A percentile compares a stretch with the other conserved stretches of the same genome.
phyloP scores from a whole-genome alignment of 495 filamentous ascomycete genomes.

The Cercophora scortea region DNA sequence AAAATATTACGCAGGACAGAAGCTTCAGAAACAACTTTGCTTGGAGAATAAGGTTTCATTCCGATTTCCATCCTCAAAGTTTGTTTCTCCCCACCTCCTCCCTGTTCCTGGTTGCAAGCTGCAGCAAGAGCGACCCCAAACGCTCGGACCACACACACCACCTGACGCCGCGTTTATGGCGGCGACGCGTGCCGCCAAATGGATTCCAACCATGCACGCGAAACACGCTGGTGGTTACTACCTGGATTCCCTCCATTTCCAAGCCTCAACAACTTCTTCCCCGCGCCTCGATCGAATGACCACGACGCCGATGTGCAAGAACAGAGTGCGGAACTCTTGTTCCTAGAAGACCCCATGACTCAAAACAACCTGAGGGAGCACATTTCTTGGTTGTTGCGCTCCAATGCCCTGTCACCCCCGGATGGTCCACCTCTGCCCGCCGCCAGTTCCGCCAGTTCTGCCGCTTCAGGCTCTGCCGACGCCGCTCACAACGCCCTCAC shows the following conservation, averaged over 20 bases:
- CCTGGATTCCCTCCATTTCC: not conserved
- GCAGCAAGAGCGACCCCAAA: not conserved
- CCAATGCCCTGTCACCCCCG: not conserved
- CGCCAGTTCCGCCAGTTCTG: not conserved
- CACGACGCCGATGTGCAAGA: slow-evolving; percentile 19
- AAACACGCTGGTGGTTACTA: slow-evolving; percentile 6
- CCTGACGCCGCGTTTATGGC: slow-evolving; percentile 19
- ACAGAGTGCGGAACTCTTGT: slow-evolving; percentile 22
- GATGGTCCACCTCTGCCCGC: slow-evolving; percentile 1
- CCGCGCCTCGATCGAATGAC: slow-evolving; percentile 10
- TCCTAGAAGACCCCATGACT: slow-evolving; percentile 49
- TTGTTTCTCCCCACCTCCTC: too few relatives aligned
- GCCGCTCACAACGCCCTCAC: not conserved
- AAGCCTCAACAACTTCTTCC: not conserved
- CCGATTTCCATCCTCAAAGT: too few relatives aligned
- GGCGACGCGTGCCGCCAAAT: slow-evolving; percentile 8
- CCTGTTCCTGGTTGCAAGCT: too few relatives aligned
- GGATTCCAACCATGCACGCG: slow-evolving; percentile 7
- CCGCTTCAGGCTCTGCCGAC: not conserved
- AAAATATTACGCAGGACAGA: too few relatives aligned
- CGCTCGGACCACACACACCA: slow-evolving; percentile 7
- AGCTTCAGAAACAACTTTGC: too few relatives aligned
- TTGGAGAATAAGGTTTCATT: too few relatives aligned
- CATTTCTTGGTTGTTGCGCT: slow-evolving; percentile 12
- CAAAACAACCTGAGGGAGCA: slow-evolving; percentile 32